Conservation (phyloP, 352 stramenopile species). For the Globisporangium okanoganense region DNA sequence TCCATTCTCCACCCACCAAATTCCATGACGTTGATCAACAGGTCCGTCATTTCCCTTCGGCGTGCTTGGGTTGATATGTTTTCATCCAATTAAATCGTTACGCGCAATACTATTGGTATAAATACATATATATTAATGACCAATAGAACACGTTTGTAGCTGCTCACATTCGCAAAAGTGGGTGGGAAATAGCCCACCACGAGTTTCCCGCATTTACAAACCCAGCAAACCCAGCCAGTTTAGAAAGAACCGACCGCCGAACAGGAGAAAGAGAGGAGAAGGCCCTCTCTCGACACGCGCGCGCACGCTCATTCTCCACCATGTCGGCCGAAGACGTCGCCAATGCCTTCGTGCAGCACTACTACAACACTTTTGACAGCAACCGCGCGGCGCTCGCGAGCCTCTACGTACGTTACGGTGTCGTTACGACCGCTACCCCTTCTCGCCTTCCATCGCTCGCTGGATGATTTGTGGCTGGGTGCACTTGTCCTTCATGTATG, state of each 20-base stretch:
- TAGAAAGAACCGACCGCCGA: conserved; percentile 1
- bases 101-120: conserved; percentile 3
- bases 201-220: conserved; percentile 1
- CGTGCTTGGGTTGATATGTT: not conserved
- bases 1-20: not conserved
- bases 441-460: not conserved
- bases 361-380: conserved; percentile 84
- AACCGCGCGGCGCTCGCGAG: conserved; percentile 68
- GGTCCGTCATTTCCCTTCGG: not conserved
- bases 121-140: not conserved
- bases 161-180: conserved; percentile 12
- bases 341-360: conserved; percentile 85
- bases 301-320: conserved; percentile 13
- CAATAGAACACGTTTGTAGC: not conserved
- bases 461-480: not conserved
- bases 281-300: not conserved
- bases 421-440: not conserved
- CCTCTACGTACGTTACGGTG: conserved; percentile 66
- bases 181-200: conserved; percentile 3
- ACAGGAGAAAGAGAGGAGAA: not conserved
- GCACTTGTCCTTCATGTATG: not conserved
- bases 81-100: conserved; percentile 18
- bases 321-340: conserved; percentile 86
- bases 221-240: not conserved
- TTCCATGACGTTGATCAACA: not conserved